Conservation (phyloP, 2,329 filamentous ascomycete species). For the Ophioceras dolichostomum region DNA sequence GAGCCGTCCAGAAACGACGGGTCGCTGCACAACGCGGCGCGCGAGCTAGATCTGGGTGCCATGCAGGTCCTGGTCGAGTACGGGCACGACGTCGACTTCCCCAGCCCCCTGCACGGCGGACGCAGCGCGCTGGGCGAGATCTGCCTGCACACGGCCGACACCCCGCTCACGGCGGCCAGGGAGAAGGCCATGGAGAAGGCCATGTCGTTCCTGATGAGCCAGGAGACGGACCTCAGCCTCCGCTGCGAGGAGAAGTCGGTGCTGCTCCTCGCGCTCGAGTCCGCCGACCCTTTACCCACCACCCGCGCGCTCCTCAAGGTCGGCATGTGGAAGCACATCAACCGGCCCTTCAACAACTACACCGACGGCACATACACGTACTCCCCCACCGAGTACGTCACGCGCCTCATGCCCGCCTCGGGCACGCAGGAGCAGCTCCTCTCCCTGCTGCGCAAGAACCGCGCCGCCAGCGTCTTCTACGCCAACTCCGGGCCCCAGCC, state of each 20-base stretch:
- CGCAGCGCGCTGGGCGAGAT: slow-evolving; percentile 52
- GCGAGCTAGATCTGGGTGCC: slow-evolving; percentile 42
- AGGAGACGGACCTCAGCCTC: slow-evolving; percentile 40
- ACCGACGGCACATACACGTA: slow-evolving; percentile 41
- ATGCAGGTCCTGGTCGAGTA: slow-evolving; percentile 44
- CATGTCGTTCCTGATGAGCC: slow-evolving; percentile 41
- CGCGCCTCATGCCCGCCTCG: slow-evolving; percentile 26
- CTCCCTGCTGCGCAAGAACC: slow-evolving; percentile 35
- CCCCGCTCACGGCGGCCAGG: slow-evolving; percentile 28
- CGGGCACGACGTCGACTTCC: slow-evolving; percentile 53
- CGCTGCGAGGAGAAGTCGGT: slow-evolving; percentile 45
- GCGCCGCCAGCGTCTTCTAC: slow-evolving; percentile 41
- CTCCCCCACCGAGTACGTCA: slow-evolving; percentile 52
- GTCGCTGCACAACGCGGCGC: slow-evolving; percentile 52
- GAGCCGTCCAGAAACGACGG: slow-evolving; percentile 50
- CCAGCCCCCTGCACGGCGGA: slow-evolving; percentile 48
- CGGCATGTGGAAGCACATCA: slow-evolving; percentile 52
- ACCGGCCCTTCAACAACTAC: slow-evolving; percentile 45
- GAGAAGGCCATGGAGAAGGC: slow-evolving; percentile 44
- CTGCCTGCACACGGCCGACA: slow-evolving; percentile 41
- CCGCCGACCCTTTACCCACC: slow-evolving; percentile 38
- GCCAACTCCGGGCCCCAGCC: slow-evolving; percentile 40
- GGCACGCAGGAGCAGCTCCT: slow-evolving; percentile 29
- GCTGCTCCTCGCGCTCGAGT: slow-evolving; percentile 48
- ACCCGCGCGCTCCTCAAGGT: slow-evolving; percentile 47